Percentiles rank a stretch among this genome's conserved stretches.
phyloP scores from a whole-genome alignment of 163 green algal genomes.

The Scenedesmus sp. region DNA sequence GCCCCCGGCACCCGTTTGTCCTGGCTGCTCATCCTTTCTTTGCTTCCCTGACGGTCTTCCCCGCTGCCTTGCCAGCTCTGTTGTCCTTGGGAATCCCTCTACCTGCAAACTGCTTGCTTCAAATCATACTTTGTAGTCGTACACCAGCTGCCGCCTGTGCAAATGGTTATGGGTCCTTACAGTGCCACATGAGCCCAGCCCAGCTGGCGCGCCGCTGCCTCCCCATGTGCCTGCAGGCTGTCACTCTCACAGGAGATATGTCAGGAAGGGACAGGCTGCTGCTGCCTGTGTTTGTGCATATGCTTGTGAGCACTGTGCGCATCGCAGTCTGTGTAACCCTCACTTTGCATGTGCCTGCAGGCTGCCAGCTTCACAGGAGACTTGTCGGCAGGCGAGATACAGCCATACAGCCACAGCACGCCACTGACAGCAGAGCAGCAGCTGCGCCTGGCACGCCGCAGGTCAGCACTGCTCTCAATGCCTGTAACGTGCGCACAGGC shows the following conservation, averaged over 20 bases:
- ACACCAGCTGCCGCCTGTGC: too few species aligned
- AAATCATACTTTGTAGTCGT: too few species aligned
- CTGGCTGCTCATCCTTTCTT: too few species aligned
- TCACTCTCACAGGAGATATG: conserved; percentile 35
- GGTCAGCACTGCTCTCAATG: conserved; percentile 46
- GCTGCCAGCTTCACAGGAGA: conserved; percentile 40
- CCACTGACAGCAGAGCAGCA: neutral
- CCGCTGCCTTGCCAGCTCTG: too few species aligned
- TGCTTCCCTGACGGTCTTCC: too few species aligned
- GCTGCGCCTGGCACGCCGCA: conserved; percentile 1
- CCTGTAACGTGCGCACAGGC: neutral
- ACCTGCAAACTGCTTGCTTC: too few species aligned
- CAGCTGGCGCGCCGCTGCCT: neutral
- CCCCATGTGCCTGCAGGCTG: conserved; percentile 11
- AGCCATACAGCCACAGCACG: neutral
- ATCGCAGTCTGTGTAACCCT: neutral
- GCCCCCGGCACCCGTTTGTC: too few species aligned
- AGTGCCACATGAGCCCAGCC: too few species aligned
- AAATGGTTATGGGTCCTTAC: too few species aligned
- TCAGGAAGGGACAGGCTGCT: neutral
- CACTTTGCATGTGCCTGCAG: neutral
- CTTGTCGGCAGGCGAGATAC: neutral
- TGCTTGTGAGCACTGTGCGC: too few species aligned
- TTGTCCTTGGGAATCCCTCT: too few species aligned
- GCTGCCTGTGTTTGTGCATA: too few species aligned